Conservation (phyloP, 169 alveolate genomes). For the Babesia microti region DNA sequence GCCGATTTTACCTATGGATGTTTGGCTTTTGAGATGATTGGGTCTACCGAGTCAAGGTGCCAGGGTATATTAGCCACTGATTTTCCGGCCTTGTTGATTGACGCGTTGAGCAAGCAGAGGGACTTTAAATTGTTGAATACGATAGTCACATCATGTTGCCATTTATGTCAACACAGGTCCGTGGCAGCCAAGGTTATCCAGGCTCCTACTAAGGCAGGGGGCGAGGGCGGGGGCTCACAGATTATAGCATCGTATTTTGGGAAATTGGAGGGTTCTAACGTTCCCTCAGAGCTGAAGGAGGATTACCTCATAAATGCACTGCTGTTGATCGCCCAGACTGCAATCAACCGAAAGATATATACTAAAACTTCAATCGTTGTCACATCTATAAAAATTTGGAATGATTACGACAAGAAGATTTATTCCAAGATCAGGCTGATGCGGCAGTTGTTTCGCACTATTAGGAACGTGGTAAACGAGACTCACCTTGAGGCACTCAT, state of each 20-base stretch:
- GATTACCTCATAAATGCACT: slow-evolving; percentile 50
- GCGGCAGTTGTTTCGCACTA: slow-evolving; percentile 69
- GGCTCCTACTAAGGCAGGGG: too few species aligned
- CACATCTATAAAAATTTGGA: slow-evolving; percentile 63
- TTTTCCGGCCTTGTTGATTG: slow-evolving; percentile 6
- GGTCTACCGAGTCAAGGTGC: slow-evolving; percentile 12
- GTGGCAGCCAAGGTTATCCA: slow-evolving; percentile 14
- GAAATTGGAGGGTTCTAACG: slow-evolving; percentile 9
- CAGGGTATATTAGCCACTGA: slow-evolving; percentile 20
- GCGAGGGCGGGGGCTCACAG: too few species aligned
- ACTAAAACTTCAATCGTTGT: slow-evolving; percentile 54
- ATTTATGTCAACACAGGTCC: slow-evolving; percentile 6
- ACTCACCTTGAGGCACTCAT: slow-evolving; percentile 59
- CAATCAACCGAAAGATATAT: slow-evolving; percentile 64
- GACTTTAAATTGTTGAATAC: slow-evolving; percentile 24
- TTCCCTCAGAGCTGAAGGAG: slow-evolving; percentile 22
- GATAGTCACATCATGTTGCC: slow-evolving; percentile 11
- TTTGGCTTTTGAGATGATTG: slow-evolving; percentile 51
- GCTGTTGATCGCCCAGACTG: slow-evolving; percentile 63
- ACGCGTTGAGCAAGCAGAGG: slow-evolving; percentile 20
- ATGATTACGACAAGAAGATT: slow-evolving; percentile 59
- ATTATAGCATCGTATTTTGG: too few species aligned
- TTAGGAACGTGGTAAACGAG: slow-evolving; percentile 70
- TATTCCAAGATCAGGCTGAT: slow-evolving; percentile 41
- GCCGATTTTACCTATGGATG: slow-evolving; percentile 51